Evolutionary conservation across 345 rosid species (phyloP).

Genomic region (Moricandia moricandioides): DNA sequence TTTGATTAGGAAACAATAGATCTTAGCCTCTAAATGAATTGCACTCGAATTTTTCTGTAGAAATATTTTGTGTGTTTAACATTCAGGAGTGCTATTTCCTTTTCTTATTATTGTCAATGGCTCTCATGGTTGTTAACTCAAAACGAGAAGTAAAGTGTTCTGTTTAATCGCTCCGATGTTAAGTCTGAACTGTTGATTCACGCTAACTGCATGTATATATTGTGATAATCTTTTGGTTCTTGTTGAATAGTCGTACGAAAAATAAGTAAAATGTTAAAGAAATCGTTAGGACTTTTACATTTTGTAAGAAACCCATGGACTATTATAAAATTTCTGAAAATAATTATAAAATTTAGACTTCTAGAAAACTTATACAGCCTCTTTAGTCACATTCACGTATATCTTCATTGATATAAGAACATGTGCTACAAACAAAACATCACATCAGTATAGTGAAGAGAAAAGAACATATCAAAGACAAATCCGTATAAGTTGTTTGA

Average conservation of each 20-base stretch:
- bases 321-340: background rate
- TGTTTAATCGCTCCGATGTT: background rate
- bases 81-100: constrained; percentile 9
- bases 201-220: background rate
- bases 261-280: background rate
- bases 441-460: constrained; percentile 15
- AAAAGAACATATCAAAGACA: constrained; percentile 25
- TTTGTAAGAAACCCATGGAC: background rate
- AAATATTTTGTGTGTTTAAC: background rate
- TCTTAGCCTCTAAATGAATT: constrained; percentile 3
- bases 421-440: constrained; percentile 17
- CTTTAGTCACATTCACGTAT: background rate
- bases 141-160: background rate
- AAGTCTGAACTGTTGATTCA: background rate
- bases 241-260: background rate
- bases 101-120: background rate
- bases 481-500: constrained; percentile 29
- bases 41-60: background rate
- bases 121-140: constrained; percentile 2
- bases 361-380: background rate
- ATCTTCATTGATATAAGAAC: constrained; percentile 12
- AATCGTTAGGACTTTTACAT: background rate
- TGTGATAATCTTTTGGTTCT: background rate
- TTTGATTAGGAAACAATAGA: background rate
- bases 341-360: background rate